Conservation (phyloP, 1,139 yeast species). For the Arxiozyma slooffiae region DNA sequence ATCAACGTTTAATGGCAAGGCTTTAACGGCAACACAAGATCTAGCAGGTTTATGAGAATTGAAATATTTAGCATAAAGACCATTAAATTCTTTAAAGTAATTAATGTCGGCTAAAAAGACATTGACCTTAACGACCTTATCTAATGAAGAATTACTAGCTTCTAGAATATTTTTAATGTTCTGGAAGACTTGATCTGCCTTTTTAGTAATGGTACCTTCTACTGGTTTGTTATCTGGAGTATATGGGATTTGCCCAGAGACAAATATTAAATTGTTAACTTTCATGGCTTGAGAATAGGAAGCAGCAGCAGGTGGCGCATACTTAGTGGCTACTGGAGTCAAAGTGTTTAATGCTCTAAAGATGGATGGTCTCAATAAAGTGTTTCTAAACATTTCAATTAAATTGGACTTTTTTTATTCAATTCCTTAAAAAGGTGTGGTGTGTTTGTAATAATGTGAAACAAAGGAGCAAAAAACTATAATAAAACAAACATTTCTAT, state of each 20-base stretch:
- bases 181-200: conserved; percentile 75
- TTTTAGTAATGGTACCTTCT: conserved; percentile 64
- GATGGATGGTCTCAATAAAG: conserved; percentile 14
- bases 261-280: conserved; percentile 76
- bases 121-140: conserved; percentile 76
- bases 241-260: conserved; percentile 92
- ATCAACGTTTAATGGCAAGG: conserved; percentile 74
- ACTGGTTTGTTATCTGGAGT: conserved; percentile 76
- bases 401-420: conserved; percentile 5
- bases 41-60: conserved; percentile 83
- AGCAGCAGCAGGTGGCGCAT: conserved; percentile 94
- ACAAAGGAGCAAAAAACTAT: too few relatives aligned
- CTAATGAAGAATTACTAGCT: conserved; percentile 60
- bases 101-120: conserved; percentile 82
- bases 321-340: conserved; percentile 43
- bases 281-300: conserved; percentile 90
- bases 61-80: conserved; percentile 74
- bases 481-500: too few relatives aligned
- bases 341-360: conserved; percentile 26
- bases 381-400: conserved; percentile 13
- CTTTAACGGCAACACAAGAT: conserved; percentile 86
- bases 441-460: too few relatives aligned
- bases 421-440: too few relatives aligned
- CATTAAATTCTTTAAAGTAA: conserved; percentile 72
- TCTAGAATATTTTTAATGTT: conserved; percentile 68